These are phyloP conservation scores for Podila epigama DNA, from an alignment of 192 early-diverging fungal genomes.

Conservation along the genomic window DNA sequence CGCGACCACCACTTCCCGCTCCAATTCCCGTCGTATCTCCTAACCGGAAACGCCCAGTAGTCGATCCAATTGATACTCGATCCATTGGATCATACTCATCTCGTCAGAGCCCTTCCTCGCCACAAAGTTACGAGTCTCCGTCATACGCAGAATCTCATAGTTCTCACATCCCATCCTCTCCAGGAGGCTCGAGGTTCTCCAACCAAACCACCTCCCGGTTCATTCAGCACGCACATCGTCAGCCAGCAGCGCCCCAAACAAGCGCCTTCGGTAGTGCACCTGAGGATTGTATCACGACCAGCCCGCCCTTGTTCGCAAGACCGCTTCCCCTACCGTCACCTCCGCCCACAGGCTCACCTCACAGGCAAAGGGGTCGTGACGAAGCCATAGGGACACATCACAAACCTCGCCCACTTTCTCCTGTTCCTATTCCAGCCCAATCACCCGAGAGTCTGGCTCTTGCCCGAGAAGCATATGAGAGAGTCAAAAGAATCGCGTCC, in stretches of 20 bases:
- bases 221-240: conserved; percentile 42
- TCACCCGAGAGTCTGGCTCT: conserved; percentile 36
- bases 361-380: not conserved
- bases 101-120: conserved; percentile 23
- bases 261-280: conserved; percentile 28
- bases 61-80: conserved; percentile 21
- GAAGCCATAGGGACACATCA: not conserved
- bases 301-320: conserved; percentile 33
- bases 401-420: conserved; percentile 15
- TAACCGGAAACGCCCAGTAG: conserved; percentile 12
- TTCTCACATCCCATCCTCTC: conserved; percentile 8
- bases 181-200: not conserved
- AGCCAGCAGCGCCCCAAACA: conserved; percentile 42
- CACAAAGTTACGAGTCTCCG: conserved; percentile 15
- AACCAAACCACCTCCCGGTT: conserved; percentile 30
- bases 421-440: conserved; percentile 20
- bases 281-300: conserved; percentile 32
- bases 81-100: conserved; percentile 31
- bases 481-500: conserved; percentile 28
- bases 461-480: conserved; percentile 34
- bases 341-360: conserved; percentile 26
- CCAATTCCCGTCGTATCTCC: conserved; percentile 17
- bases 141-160: not conserved
- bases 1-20: conserved; percentile 20
- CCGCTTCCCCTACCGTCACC: conserved; percentile 35